Base-by-base conservation (phyloP, 2,329 filamentous ascomycete genomes). In the Exserohilum turcica region DNA sequence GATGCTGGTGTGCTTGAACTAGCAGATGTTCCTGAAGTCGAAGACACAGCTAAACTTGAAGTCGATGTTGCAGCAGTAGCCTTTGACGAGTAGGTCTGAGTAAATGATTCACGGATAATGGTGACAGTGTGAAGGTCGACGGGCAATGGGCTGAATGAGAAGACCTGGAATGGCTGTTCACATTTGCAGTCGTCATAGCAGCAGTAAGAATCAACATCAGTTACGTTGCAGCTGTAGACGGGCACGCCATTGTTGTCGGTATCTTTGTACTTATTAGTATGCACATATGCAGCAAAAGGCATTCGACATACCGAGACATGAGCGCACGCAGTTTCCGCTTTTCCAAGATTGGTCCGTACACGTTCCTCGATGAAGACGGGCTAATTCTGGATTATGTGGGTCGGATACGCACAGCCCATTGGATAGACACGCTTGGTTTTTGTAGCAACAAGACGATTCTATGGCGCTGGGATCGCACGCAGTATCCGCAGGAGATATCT, bases 361-460 rank as follows among this genome's bases (percentile, higher is more conserved):
- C 5, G 66, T 70, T 16, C 66, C 66, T 35, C 66, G 55, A 44
- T 68, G 64, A 1, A 63, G 38, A 37, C 63, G 61, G 21, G 63
- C 55, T 35, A 60, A 53, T 0, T 37, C 54, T n/a, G 49, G 43
- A 29, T 63, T 54, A 33, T 65, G 61, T 12, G 67, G 66, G 29
- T 68, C 62, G 15, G 62, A 64, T 3, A 66, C 63, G 42, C 64
- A 68, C 28, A 70, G 63, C 7, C 66, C 67, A 19, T 70, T 70
- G 15, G 65, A 68, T n/a, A 70, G 57, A 50, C 67, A 70, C 10
- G 67, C 66, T 57, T 70, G 67, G 13, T 61, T 54, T 12, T 67
- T 56, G 36, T 53, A 70, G 43, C 67, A 69, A 46, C 65, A 70
- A 1, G 60, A 56, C 7, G 64, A 67, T 3, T 66, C 66, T 24